Conservation (phyloP, 345 rosid species). For the Eucalyptus grandis region DNA sequence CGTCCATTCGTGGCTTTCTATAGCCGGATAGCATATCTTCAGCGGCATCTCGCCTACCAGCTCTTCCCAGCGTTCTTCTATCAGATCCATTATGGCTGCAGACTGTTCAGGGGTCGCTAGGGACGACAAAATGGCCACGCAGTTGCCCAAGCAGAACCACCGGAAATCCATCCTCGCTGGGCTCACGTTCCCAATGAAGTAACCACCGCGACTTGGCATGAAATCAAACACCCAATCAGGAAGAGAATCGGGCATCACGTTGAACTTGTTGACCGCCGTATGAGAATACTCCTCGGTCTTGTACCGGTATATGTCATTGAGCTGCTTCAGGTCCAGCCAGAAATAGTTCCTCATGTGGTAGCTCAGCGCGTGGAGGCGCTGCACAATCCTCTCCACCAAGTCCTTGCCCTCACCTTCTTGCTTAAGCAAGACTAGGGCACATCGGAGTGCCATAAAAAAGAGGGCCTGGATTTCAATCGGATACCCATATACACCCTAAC, state of each 20-base stretch:
- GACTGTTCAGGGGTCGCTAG: conserved; percentile 54
- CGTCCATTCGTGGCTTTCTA: conserved; percentile 52
- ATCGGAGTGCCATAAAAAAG: conserved; percentile 49
- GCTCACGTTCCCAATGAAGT: conserved; percentile 59
- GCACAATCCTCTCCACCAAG: conserved; percentile 33
- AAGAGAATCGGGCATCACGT: conserved; percentile 55
- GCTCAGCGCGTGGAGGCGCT: conserved; percentile 54
- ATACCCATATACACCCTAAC: conserved; percentile 46
- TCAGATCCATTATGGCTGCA: conserved; percentile 59
- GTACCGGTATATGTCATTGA: conserved; percentile 52
- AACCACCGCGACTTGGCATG: conserved; percentile 54
- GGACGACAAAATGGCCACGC: conserved; percentile 49
- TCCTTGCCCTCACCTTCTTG: conserved; percentile 51
- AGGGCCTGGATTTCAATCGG: conserved; percentile 64
- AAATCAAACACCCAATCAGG: conserved; percentile 65
- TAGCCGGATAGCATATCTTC: conserved; percentile 57
- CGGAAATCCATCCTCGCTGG: conserved; percentile 61
- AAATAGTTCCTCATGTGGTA: conserved; percentile 55
- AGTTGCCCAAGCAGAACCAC: conserved; percentile 62
- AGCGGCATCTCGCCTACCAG: conserved; percentile 66
- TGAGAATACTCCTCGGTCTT: conserved; percentile 63
- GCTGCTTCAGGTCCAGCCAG: conserved; percentile 56
- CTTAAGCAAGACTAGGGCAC: conserved; percentile 40
- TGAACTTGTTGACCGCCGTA: conserved; percentile 57
- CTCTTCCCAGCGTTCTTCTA: conserved; percentile 61